Evolutionary conservation across 2,329 filamentous ascomycete genomes (phyloP).

Genomic region (Alternaria novae-zelandiae): DNA sequence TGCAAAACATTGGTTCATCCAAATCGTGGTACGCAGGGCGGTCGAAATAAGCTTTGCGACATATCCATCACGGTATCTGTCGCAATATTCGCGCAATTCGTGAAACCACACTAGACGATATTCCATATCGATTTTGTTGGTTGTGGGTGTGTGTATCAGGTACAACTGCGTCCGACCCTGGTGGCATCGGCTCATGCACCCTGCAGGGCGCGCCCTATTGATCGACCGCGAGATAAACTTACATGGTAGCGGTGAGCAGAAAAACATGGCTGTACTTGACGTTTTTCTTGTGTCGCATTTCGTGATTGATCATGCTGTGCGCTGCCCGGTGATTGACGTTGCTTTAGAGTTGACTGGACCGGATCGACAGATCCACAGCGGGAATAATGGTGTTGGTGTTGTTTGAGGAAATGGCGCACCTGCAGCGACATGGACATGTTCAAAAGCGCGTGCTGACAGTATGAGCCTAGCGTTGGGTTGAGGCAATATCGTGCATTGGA

Average conservation of each 20-base stretch:
- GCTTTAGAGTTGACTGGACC: slow-evolving; percentile 24
- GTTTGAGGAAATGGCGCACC: slow-evolving; percentile 17
- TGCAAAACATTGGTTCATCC: not conserved
- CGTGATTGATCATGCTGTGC: slow-evolving; percentile 2
- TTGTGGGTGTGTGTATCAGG: not conserved
- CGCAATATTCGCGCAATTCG: not conserved
- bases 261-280: not conserved
- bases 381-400: slow-evolving; percentile 13
- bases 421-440: not conserved
- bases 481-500: slow-evolving; percentile 1
- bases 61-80: not conserved
- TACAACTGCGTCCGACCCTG: slow-evolving; percentile 4
- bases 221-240: slow-evolving; percentile 8
- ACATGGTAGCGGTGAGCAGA: slow-evolving; percentile 6
- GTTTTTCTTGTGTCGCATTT: not conserved
- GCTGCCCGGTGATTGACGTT: slow-evolving; percentile 16
- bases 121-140: not conserved
- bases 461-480: not conserved
- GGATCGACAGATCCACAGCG: slow-evolving; percentile 22
- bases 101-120: not conserved
- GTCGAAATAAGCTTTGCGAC: not conserved
- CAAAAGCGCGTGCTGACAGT: slow-evolving; percentile 1
- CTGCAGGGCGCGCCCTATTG: slow-evolving; percentile 8
- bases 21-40: not conserved
- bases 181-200: not conserved